Base-by-base conservation (phyloP, 2,329 filamentous ascomycete genomes). In the Cryphonectria radicalis region DNA sequence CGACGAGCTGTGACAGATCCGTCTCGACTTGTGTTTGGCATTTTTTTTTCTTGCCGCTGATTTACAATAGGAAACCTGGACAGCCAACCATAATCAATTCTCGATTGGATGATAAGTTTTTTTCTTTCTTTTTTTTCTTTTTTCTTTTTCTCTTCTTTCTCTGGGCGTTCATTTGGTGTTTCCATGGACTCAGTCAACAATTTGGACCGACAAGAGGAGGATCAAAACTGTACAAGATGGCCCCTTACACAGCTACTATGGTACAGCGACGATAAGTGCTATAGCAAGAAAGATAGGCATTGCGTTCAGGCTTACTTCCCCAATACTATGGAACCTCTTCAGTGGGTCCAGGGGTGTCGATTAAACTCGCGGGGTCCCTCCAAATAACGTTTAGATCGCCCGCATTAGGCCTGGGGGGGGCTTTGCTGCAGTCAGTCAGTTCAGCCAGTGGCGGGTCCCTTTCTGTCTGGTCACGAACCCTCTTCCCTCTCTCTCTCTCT, bases 11-110 rank as follows among this genome's bases (percentile, higher is more conserved):
- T 84, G 82, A 83, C 84, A 85, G 81, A 82, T 77, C 73, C 80
- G 85, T 87, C 84, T 86, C 84, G 83, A 78, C 77, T 83, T 73
- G 81, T 81, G 84, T 86, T 84, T 78, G 79, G 77, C 77, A 77
- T 79, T 74, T 77, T 74, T 77, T 50, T 50, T 22, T 22, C 22
- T 50, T 73, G 76, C 77, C 76, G 76, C 76, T 74, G 70, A 65
- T 63, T 63, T 63, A 59, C 42, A 50, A 60, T 28, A 46, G 63
- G 67, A 7, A 46, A 72, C 3, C 59, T 50, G 66, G 70, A 59
- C 59, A 71, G 57, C 42, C 50, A 57, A 57, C n/a, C 28, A 37
- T 28, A 22, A 50, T n/a, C 28, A 7, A 50, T n/a, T 22, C 43
- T 14, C 63, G 37, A 50, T 22, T 46, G 37, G 25, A 64, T 43